phyloP scores from a whole-genome alignment of 106 monocot genomes.

The Cymbidium sinense region DNA sequence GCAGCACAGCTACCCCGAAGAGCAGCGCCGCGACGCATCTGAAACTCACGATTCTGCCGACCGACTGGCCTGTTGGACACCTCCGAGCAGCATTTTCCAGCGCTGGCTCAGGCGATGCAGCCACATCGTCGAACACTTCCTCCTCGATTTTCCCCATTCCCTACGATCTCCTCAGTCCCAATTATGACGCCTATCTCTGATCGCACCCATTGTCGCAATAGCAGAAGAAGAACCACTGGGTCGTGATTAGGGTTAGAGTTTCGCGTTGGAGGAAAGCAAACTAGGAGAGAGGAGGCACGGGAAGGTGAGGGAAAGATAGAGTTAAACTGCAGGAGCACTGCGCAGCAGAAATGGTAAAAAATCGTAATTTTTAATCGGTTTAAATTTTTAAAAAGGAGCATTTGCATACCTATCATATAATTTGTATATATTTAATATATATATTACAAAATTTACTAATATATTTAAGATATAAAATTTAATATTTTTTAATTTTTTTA shows the following conservation, averaged over 20 bases:
- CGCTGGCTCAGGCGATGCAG: slow-evolving; percentile 1
- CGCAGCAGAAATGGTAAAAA: not conserved
- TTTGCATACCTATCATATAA: too few species aligned
- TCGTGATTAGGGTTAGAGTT: slow-evolving; percentile 21
- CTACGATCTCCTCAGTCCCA: slow-evolving; percentile 9
- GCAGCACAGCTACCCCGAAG: slow-evolving; percentile 45
- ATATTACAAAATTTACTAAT: too few species aligned
- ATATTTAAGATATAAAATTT: too few species aligned
- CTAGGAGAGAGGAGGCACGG: not conserved
- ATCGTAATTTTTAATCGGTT: not conserved
- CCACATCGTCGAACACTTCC: slow-evolving; percentile 5
- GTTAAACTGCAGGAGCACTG: not conserved
- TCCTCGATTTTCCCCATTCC: slow-evolving; percentile 60
- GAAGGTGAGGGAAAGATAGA: not conserved
- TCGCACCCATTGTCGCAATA: slow-evolving; percentile 2
- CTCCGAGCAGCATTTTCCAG: slow-evolving; percentile 13
- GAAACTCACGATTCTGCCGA: slow-evolving; percentile 22
- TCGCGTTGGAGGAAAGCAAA: slow-evolving; percentile 5
- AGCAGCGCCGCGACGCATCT: slow-evolving; percentile 40
- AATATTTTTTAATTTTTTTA: too few species aligned
- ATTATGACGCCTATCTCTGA: not conserved
- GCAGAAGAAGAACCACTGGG: not conserved
- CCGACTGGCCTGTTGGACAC: slow-evolving; percentile 28
- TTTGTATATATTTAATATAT: too few species aligned
- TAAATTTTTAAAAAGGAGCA: not conserved